Evolutionary conservation across 225 moss, liverwort and hornwort species (phyloP), one percentile per base, ranked within the genome.

Genomic region (Marchantia polymorpha): DNA sequence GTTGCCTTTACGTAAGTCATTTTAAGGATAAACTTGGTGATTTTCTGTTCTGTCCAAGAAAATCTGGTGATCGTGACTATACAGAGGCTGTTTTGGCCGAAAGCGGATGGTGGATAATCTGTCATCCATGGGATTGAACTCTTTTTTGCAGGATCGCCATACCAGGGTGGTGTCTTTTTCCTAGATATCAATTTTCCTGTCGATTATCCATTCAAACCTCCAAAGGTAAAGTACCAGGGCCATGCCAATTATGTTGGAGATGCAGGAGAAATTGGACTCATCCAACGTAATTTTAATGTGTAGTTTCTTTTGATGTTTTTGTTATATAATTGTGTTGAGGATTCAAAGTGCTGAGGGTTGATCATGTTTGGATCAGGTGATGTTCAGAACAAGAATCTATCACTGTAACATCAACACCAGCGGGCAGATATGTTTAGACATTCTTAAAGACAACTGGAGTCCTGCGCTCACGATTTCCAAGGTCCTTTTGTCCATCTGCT

Each of bases 401-500:
- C 97, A 99, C 78, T 99, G 97, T 90, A 99, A 99, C 75, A 99
- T 99, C 89, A 99, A 99, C 86, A 94, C 92, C 86, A 99, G 94
- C 74, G 97, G 97, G 16, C 97, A 99, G 89, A 99, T 99, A 69
- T 99, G 97, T 29, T 84, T 99, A 22, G 97, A 99, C 76, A 99
- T 99, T 48, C 82, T 99, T 30, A 99, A 99, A 84, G 97, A 97
- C 80, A 99, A 99, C 85, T 99, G 97, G 97, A 99, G 97, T 86
- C 97, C 97, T 79, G 97, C 97, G 17, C 93, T 99, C 17, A 99
- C 97, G 31, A 94, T 99, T 61, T 99, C 97, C 31, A 99, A 99
- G 84, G 97, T 99, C 20, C 90, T 99, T 79, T 85, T 99, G 79
- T 99, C 97, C 46, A 99, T 99, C 31, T 99, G 97, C 80, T 99